phyloP scores from a whole-genome alignment of 2,329 filamentous ascomycete species.

The Pseudogymnoascus sp. region DNA sequence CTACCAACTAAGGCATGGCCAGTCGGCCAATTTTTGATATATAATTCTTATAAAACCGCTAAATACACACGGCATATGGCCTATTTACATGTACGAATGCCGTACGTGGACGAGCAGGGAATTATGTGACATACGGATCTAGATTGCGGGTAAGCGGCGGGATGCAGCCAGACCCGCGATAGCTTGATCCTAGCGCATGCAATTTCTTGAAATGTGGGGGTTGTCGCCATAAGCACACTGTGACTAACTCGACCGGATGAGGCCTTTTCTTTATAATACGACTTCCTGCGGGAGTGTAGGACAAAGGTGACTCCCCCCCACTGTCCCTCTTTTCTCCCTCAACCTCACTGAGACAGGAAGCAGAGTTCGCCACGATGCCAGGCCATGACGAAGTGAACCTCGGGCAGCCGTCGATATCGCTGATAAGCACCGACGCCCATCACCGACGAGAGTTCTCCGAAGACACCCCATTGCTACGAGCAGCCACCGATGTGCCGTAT shows the following conservation, averaged over 20 bases:
- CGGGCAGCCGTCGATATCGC: not conserved
- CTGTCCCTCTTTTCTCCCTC: not conserved
- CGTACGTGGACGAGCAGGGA: not conserved
- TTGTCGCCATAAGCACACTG: not conserved
- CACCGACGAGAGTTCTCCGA: conserved; percentile 2
- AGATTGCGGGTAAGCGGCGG: not conserved
- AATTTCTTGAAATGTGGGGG: conserved; percentile 5
- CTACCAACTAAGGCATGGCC: not conserved
- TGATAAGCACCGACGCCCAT: not conserved
- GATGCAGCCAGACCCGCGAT: conserved; percentile 5
- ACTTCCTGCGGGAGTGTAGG: not conserved
- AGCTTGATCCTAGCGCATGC: not conserved
- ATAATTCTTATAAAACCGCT: not conserved
- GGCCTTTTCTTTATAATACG: not conserved
- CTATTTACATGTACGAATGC: not conserved
- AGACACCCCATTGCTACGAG: conserved; percentile 5
- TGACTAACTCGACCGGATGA: not conserved
- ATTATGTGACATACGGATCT: not conserved
- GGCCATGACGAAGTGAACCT: not conserved
- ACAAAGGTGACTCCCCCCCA: not conserved
- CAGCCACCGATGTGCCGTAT: conserved; percentile 9
- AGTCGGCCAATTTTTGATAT: not conserved
- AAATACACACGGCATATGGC: not conserved
- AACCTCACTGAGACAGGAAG: not conserved
- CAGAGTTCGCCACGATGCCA: not conserved